Evolutionary conservation across 371 early-diverging fungal species (phyloP).

Genomic region (Globomyces sp.): DNA sequence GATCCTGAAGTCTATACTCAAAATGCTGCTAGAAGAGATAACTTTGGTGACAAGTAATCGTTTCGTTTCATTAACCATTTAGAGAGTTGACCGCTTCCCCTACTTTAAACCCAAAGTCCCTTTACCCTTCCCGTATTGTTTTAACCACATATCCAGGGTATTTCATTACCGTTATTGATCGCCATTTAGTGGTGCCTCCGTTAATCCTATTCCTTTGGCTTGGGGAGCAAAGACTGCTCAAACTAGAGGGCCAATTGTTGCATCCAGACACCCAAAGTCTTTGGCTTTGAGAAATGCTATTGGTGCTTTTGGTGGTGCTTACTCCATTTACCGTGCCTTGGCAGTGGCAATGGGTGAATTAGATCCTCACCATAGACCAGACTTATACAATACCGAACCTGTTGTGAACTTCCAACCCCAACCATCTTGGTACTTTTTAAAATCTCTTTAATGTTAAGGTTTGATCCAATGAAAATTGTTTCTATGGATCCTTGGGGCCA

Average conservation of each 20-base stretch:
- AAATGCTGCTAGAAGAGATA: too few species aligned
- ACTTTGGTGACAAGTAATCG: too few species aligned
- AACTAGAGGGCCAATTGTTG: conserved; percentile 84
- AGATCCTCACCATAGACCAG: conserved; percentile 76
- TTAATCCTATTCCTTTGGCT: conserved; percentile 74
- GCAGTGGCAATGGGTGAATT: conserved; percentile 92
- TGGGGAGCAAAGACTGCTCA: conserved; percentile 77
- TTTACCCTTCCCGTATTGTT: conserved; percentile 51
- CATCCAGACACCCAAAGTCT: conserved; percentile 75
- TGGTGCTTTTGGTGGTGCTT: conserved; percentile 93
- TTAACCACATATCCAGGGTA: conserved; percentile 78
- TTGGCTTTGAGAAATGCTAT: conserved; percentile 86
- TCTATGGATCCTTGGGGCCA: conserved; percentile 95
- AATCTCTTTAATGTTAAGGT: conserved; percentile 1
- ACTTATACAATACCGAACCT: conserved; percentile 88
- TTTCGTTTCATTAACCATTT: too few species aligned
- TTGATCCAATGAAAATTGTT: conserved; percentile 86
- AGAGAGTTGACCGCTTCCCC: background rate
- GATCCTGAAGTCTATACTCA: too few species aligned
- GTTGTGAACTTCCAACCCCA: conserved; percentile 80
- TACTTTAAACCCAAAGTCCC: background rate
- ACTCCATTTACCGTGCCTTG: conserved; percentile 89
- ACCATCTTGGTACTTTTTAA: conserved; percentile 69
- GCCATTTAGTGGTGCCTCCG: conserved; percentile 30
- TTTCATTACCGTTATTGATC: conserved; percentile 39